A percentile compares a stretch with the other conserved stretches of the same genome.
Evolutionary conservation across 2,329 filamentous ascomycete species (phyloP).

Genomic region (Neonectria sp.): DNA sequence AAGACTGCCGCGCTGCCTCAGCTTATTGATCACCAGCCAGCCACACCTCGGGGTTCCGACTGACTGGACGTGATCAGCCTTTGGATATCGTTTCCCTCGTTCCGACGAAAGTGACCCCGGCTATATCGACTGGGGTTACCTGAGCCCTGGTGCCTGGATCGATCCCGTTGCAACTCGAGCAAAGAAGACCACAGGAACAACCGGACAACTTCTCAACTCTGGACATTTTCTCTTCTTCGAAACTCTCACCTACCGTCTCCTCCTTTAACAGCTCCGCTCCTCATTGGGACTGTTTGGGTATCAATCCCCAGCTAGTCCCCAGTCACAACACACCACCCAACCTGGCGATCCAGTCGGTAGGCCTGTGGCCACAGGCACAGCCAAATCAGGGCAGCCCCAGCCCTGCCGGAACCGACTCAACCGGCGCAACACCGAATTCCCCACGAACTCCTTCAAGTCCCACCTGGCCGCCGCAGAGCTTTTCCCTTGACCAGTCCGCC

Average conservation of each 20-base stretch:
- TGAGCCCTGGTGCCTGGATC: slow-evolving; percentile 18
- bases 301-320: slow-evolving; percentile 52
- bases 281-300: slow-evolving; percentile 54
- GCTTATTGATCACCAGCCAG: slow-evolving; percentile 37
- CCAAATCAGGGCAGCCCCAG: slow-evolving; percentile 50
- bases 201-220: slow-evolving; percentile 2
- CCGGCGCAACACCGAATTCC: slow-evolving; percentile 52
- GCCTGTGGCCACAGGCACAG: slow-evolving; percentile 55
- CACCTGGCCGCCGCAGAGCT: slow-evolving; percentile 46
- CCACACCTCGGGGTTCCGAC: slow-evolving; percentile 32
- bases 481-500: slow-evolving; percentile 38
- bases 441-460: slow-evolving; percentile 55
- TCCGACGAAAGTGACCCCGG: slow-evolving; percentile 24
- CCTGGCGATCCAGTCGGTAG: slow-evolving; percentile 53
- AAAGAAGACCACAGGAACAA: slow-evolving; percentile 13
- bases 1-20: slow-evolving; percentile 29
- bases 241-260: slow-evolving; percentile 21
- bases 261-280: slow-evolving; percentile 27
- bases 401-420: slow-evolving; percentile 52
- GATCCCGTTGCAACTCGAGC: slow-evolving; percentile 11
- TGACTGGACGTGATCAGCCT: slow-evolving; percentile 31
- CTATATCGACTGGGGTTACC: slow-evolving; percentile 26
- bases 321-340: slow-evolving; percentile 43
- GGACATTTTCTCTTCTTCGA: slow-evolving; percentile 14
- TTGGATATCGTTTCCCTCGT: slow-evolving; percentile 26